These are phyloP conservation scores for Trichoderma asperellum DNA, from an alignment of 2,329 filamentous ascomycete species.

Conservation along the genomic window DNA sequence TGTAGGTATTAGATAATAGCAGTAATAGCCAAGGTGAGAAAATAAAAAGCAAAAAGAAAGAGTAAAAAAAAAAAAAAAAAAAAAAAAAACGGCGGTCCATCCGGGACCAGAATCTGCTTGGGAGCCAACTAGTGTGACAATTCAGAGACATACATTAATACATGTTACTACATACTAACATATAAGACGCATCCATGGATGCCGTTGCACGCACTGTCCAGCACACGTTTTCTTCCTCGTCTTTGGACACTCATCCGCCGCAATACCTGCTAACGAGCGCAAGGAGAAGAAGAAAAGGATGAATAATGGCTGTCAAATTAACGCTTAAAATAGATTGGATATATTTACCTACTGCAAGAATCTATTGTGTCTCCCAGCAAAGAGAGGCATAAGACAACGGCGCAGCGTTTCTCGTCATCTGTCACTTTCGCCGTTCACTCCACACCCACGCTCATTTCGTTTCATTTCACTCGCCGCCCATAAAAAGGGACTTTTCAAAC, in stretches of 20 bases:
- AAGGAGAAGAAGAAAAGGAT: neutral
- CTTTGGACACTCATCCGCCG: neutral
- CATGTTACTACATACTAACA: neutral
- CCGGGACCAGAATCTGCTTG: constrained; percentile 1
- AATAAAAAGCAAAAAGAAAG: neutral
- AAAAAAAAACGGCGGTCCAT: neutral
- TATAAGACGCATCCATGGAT: neutral
- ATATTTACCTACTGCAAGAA: neutral
- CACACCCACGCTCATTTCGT: neutral
- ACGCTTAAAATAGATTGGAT: neutral
- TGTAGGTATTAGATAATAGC: too few relatives aligned
- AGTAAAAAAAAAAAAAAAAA: too few relatives aligned
- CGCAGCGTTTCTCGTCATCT: neutral
- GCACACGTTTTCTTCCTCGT: neutral
- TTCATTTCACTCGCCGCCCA: neutral
- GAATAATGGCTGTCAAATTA: neutral
- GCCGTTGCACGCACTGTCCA: constrained; percentile 2
- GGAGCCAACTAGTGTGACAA: constrained; percentile 15
- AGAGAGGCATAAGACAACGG: neutral
- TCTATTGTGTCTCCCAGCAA: neutral
- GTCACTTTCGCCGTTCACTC: neutral
- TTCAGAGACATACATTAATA: constrained; percentile 19
- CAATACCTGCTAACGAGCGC: neutral
- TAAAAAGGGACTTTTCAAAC: neutral
- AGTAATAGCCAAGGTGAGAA: neutral